Base-by-base conservation (phyloP, 2,329 filamentous ascomycete genomes). In the Diaporthe vaccinii region DNA sequence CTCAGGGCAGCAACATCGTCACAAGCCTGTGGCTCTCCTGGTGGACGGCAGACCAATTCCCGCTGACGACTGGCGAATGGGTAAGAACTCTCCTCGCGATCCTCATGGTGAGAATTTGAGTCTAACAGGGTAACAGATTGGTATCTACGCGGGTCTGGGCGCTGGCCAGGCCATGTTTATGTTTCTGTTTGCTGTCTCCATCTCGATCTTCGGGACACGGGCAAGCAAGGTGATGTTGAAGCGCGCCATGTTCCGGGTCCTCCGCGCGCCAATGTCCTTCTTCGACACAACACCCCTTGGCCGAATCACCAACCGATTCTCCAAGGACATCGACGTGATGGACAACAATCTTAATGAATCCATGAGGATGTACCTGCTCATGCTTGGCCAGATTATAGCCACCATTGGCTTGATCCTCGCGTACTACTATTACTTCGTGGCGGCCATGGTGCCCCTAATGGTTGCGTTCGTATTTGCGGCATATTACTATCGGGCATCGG, bases 231-330 rank as follows among this genome's bases (percentile, higher is more conserved):
- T 89, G 51, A 95, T 98, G 91, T 89, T 98, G 68, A 91, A 93
- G 44, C 88, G 91, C 46, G 96, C 97, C 10, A 94, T 98, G 80
- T 91, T 89, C 10, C 90, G 94, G 20, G 95, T 97, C 0, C 85
- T 93, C 20, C 87, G 91, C 28, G 91, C 91, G 2, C 91, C 91
- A n/a, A 92, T 93, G 95, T 93, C 94, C 6, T 98, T 98, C 86
- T 98, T 98, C 85, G 97, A 99, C 80, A 98, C 97, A 0, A 98
- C 97, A 0, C 97, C 96, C 0, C 89, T 98, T 1, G 97, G 96
- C 25, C 93, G 96, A 49, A 98, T 98, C 82, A 98, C 95, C 25
- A 98, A 98, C 83, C 94, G 97, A 22, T 98, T 98, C 84, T 97
- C 95, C 41, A 94, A 96, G 79, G 97, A 99, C 81, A 94, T 98